phyloP scores from a whole-genome alignment of 164 flowering plant genomes.

The Magnolia officinalis region DNA sequence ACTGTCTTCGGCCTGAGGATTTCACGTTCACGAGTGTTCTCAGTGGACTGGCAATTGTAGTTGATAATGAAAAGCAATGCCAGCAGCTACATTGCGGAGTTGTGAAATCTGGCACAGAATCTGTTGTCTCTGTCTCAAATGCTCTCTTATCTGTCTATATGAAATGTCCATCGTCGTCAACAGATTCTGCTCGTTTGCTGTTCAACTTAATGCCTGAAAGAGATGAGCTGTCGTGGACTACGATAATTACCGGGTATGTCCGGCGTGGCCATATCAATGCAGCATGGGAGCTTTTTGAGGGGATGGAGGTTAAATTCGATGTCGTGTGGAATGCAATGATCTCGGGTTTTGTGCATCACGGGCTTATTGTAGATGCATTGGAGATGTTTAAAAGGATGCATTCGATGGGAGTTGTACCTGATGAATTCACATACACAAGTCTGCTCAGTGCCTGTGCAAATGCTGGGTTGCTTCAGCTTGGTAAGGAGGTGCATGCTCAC shows the following conservation, averaged over 20 bases:
- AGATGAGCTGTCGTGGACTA: slow-evolving; percentile 76
- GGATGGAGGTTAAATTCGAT: slow-evolving; percentile 35
- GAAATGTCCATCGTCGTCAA: slow-evolving; percentile 40
- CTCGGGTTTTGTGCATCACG: slow-evolving; percentile 55
- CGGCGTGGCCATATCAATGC: slow-evolving; percentile 38
- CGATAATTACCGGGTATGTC: slow-evolving; percentile 76
- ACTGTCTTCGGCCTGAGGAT: slow-evolving; percentile 41
- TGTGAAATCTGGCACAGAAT: slow-evolving; percentile 49
- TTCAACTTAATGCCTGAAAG: slow-evolving; percentile 55
- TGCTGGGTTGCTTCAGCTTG: slow-evolving; percentile 31
- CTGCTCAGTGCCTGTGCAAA: slow-evolving; percentile 49
- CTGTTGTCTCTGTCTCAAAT: slow-evolving; percentile 50
- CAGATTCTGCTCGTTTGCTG: slow-evolving; percentile 47
- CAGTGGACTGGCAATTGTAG: slow-evolving; percentile 42
- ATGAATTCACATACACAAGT: slow-evolving; percentile 54
- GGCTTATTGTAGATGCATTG: slow-evolving; percentile 31
- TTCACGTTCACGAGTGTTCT: slow-evolving; percentile 52
- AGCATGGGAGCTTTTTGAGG: slow-evolving; percentile 39
- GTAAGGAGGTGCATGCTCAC: slow-evolving; percentile 48
- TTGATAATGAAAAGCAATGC: slow-evolving; percentile 37
- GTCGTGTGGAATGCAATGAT: slow-evolving; percentile 62
- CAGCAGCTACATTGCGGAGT: slow-evolving; percentile 52
- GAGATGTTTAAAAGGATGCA: slow-evolving; percentile 42
- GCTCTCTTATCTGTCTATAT: slow-evolving; percentile 61
- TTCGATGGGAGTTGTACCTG: slow-evolving; percentile 26